Conservation (phyloP, 2,329 filamentous ascomycete species). For the Blastomyces parvus region DNA sequence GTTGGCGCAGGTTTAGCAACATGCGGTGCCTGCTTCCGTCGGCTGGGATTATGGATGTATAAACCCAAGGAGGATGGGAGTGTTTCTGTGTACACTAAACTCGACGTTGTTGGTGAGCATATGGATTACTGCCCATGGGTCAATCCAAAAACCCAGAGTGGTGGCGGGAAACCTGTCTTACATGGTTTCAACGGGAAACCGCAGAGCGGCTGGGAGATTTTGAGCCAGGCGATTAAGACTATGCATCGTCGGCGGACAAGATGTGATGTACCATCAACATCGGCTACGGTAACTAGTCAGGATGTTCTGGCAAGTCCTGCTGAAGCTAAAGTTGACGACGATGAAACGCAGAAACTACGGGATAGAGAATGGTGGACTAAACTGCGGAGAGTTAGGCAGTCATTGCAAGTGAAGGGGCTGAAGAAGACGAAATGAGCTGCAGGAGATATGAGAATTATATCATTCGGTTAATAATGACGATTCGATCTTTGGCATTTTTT, state of each 20-base stretch:
- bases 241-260: conserved; percentile 28
- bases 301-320: conserved; percentile 17
- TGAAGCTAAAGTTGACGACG: conserved; percentile 25
- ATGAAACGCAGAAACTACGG: conserved; percentile 45
- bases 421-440: conserved; percentile 35
- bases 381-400: conserved; percentile 59
- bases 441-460: neutral
- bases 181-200: conserved; percentile 27
- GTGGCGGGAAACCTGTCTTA: conserved; percentile 24
- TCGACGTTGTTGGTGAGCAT: conserved; percentile 64
- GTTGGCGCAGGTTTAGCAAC: conserved; percentile 54
- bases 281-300: conserved; percentile 23
- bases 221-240: conserved; percentile 35
- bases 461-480: neutral
- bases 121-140: conserved; percentile 79
- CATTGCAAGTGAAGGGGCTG: conserved; percentile 56
- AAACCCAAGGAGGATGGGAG: conserved; percentile 56
- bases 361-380: conserved; percentile 67
- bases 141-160: conserved; percentile 53
- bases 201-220: conserved; percentile 39
- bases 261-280: conserved; percentile 19
- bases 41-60: conserved; percentile 91
- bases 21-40: conserved; percentile 78
- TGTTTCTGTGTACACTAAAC: conserved; percentile 34
- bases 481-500: neutral